Evolutionary conservation across 768 basidiomycete species (phyloP), one percentile per base, ranked within the genome.

Genomic region (Agaricus blazei): DNA sequence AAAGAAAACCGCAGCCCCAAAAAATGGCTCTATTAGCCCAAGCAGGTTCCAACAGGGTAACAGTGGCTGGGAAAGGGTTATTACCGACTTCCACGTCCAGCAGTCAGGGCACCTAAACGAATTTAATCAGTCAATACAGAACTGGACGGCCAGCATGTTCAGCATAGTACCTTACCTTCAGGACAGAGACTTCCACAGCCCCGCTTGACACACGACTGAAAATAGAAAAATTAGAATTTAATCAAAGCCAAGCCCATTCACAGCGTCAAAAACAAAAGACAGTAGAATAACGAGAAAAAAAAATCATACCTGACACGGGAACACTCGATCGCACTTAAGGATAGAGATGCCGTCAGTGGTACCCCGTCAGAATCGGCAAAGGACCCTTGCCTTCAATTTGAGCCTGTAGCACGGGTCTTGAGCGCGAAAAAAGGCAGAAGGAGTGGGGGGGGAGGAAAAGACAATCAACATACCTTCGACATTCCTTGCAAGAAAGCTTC

Each of bases 141-240:
- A 19, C 29, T 27, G 26, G 45, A 6, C 54, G 48, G 11, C 31
- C 40, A 49, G 37, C 8, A 36, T 26, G 24, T 36, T 47, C 48
- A 54, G 45, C 42, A 24, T 41, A 56, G 52, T 48, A 34, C 34
- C 61, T 3, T 48, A 81, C 82, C 82, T 60, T 83, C 82, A 46
- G 82, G 82, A 63, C 82, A 83, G 52, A 83, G 75, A 56, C 79
- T 81, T 3, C 80, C 81, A 59, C 83, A 84, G 34, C 86, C 83
- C 59, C 83, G 72, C 67, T 85, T 85, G 27, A 80, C 79, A 62
- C 83, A 85, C 49, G 83, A 84, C 79, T 81, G 60, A 54, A 43
- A 53, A 46, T 12, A 49, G 29, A 60, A 50, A 42, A 60, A 58
- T 34, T 34, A 34, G 34, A 2, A 34, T 11, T 11, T 7, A 7